phyloP scores from a whole-genome alignment of 2,329 filamentous ascomycete species.

The Colletotrichum sublineola region DNA sequence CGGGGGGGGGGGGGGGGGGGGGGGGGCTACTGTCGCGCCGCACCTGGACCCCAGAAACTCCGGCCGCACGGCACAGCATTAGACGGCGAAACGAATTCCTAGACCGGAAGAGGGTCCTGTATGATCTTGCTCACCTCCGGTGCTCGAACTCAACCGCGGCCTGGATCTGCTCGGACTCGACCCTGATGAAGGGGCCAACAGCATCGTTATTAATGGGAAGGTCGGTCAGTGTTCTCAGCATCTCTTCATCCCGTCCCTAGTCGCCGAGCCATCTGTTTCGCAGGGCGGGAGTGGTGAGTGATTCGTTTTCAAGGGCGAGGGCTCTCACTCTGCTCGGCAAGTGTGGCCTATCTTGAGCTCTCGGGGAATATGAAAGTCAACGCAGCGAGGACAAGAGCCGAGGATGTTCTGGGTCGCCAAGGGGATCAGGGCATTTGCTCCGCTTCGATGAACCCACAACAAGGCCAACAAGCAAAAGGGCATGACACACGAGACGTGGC shows the following conservation, averaged over 20 bases:
- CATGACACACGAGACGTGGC: too few relatives aligned
- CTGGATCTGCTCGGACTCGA: slow-evolving; percentile 75
- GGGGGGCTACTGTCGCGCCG: slow-evolving; percentile 65
- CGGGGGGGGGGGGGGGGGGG: too few relatives aligned
- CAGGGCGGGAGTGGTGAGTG: slow-evolving; percentile 22
- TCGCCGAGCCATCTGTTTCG: slow-evolving; percentile 77
- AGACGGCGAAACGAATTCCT: slow-evolving; percentile 76
- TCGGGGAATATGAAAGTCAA: slow-evolving; percentile 81
- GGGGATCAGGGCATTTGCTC: too few relatives aligned
- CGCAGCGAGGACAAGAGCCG: slow-evolving; percentile 70
- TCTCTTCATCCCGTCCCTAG: slow-evolving; percentile 73
- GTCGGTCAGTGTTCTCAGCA: slow-evolving; percentile 74
- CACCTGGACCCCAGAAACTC: slow-evolving; percentile 74
- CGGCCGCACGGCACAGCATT: slow-evolving; percentile 79
- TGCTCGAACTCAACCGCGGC: slow-evolving; percentile 74
- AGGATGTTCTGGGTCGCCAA: slow-evolving; percentile 76
- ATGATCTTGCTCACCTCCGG: slow-evolving; percentile 77
- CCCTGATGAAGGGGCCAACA: slow-evolving; percentile 63
- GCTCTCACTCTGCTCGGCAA: too few relatives aligned
- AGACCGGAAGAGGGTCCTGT: slow-evolving; percentile 74
- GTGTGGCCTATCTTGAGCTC: slow-evolving; percentile 57
- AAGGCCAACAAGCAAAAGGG: too few relatives aligned
- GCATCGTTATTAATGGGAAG: slow-evolving; percentile 77
- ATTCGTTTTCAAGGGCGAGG: too few relatives aligned
- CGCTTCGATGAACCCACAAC: too few relatives aligned